Evolutionary conservation across 306 rosid species (phyloP).

Genomic region (Trifolium fragiferum): DNA sequence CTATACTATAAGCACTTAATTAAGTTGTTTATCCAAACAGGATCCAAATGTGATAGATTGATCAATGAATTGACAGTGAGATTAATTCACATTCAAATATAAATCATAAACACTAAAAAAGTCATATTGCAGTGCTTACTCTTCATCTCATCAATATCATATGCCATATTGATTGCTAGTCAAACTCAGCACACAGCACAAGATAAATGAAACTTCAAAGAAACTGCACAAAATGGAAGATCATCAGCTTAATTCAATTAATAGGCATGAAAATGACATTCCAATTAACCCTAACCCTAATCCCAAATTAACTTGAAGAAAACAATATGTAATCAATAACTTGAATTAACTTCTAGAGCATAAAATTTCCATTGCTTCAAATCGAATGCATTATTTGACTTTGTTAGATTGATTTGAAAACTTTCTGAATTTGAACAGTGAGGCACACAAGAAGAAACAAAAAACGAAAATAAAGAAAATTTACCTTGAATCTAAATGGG

Average conservation of each 20-base stretch:
- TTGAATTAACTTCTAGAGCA: background rate
- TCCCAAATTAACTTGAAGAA: background rate
- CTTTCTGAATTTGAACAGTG: background rate
- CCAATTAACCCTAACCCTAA: background rate
- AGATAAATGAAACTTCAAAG: conserved; percentile 38
- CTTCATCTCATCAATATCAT: conserved; percentile 73
- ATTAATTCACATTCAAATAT: background rate
- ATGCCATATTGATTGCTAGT: conserved; percentile 57
- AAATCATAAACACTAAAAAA: conserved; percentile 19
- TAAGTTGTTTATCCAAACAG: no score
- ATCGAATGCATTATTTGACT: background rate
- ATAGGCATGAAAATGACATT: background rate
- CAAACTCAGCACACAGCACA: background rate
- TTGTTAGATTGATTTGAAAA: background rate
- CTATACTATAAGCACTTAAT: no score
- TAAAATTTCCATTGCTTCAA: background rate
- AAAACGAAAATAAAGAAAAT: background rate
- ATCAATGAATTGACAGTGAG: conserved; percentile 8
- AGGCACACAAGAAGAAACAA: background rate
- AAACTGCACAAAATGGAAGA: conserved; percentile 42
- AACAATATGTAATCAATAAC: background rate
- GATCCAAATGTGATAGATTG: conserved; percentile 10
- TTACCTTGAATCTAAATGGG: conserved; percentile 1
- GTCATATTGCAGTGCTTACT: conserved; percentile 54
- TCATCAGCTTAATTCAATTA: conserved; percentile 5